Conservation (phyloP, 2,329 filamentous ascomycete species). For the Sporothrix mexicana region DNA sequence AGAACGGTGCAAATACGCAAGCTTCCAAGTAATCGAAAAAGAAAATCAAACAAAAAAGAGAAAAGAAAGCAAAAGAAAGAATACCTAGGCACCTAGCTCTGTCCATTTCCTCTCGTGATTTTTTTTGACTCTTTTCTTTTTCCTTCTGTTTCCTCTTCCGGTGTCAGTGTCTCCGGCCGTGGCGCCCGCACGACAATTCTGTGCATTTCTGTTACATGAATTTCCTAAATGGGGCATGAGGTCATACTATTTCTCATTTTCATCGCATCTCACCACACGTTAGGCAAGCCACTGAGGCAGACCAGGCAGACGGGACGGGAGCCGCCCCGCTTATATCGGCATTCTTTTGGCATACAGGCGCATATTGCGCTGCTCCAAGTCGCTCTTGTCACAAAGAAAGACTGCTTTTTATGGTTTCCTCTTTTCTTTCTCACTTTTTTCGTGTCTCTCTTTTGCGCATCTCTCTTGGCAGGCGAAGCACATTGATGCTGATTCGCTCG, state of each 20-base stretch:
- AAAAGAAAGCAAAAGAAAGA: background rate
- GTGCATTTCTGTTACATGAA: conserved; percentile 10
- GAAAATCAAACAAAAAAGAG: background rate
- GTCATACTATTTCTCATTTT: background rate
- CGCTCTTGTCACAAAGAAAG: conserved; percentile 4
- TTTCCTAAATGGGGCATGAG: background rate
- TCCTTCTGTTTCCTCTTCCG: background rate
- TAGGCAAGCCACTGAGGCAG: conserved; percentile 34
- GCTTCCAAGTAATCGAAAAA: background rate
- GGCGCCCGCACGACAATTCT: background rate
- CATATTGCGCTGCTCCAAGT: background rate
- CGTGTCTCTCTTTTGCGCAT: background rate
- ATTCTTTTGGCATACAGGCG: conserved; percentile 10
- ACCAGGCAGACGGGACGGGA: conserved; percentile 31
- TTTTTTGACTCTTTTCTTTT: background rate
- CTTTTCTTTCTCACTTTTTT: background rate
- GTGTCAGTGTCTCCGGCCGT: background rate
- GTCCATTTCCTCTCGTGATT: background rate
- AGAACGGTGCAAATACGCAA: background rate
- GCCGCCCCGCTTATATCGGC: conserved; percentile 27
- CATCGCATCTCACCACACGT: background rate
- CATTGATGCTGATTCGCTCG: background rate
- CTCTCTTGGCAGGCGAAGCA: background rate
- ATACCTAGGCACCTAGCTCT: background rate
- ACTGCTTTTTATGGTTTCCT: background rate